A percentile compares a stretch with the other conserved stretches of the same genome.
Conservation (phyloP, 306 rosid genomes). For the Casuarina equisetifolia region DNA sequence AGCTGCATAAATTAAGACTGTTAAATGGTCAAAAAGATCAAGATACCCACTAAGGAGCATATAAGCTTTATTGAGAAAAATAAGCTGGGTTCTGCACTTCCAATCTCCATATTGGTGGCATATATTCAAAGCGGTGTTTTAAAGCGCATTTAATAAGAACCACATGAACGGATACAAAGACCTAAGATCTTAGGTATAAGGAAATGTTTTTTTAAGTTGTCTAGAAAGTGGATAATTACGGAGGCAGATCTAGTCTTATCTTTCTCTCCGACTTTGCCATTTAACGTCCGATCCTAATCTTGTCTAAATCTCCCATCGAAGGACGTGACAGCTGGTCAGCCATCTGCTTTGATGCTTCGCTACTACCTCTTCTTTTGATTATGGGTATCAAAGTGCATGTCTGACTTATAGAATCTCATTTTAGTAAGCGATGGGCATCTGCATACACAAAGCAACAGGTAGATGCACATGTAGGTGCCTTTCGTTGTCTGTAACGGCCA, state of each 20-base stretch:
- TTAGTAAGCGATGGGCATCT: no score
- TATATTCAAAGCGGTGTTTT: constrained; percentile 16
- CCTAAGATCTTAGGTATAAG: background rate
- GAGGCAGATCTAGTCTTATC: background rate
- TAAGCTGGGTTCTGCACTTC: background rate
- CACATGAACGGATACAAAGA: background rate
- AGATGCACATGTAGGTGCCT: no score
- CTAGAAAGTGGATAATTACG: background rate
- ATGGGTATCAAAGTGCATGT: no score
- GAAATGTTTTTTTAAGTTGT: background rate
- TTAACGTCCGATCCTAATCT: background rate
- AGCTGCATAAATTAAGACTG: no score
- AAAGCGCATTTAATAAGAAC: background rate
- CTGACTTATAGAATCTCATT: no score
- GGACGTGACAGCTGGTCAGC: no score
- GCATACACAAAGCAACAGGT: no score
- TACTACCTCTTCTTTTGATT: background rate
- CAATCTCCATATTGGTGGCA: background rate
- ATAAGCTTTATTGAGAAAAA: no score
- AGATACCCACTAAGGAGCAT: no score
- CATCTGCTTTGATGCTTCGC: background rate
- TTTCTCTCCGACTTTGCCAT: background rate
- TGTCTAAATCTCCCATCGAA: background rate
- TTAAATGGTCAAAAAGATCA: no score
- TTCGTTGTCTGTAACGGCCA: no score